Conservation (phyloP, 2,329 filamentous ascomycete species). For the Trichoderma oligosporum region DNA sequence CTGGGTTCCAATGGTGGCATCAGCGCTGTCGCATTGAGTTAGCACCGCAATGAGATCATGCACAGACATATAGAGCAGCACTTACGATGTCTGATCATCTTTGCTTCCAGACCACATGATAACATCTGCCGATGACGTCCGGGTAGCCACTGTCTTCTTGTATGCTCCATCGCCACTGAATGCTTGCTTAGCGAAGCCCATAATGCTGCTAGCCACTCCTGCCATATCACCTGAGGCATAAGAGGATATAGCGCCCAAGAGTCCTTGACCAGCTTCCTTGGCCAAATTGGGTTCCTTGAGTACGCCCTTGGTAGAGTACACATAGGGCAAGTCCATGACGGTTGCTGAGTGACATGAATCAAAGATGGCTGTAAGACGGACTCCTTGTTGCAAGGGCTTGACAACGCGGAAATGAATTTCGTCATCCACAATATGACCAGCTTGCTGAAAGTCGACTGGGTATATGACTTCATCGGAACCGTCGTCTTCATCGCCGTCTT, state of each 20-base stretch:
- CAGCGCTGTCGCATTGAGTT: slow-evolving; percentile 57
- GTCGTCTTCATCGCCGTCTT: slow-evolving; percentile 73
- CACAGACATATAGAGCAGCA: slow-evolving; percentile 6
- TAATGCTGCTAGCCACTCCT: slow-evolving; percentile 74
- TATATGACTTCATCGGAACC: slow-evolving; percentile 77
- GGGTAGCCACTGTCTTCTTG: slow-evolving; percentile 77
- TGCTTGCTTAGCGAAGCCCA: slow-evolving; percentile 83
- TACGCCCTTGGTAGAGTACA: slow-evolving; percentile 75
- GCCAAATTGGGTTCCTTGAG: slow-evolving; percentile 79
- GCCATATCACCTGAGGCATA: slow-evolving; percentile 82
- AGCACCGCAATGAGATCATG: slow-evolving; percentile 19
- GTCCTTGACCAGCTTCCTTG: slow-evolving; percentile 71
- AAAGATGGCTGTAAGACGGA: slow-evolving; percentile 79
- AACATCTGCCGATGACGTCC: slow-evolving; percentile 91
- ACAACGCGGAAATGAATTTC: slow-evolving; percentile 79
- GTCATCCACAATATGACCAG: slow-evolving; percentile 74
- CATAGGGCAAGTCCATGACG: slow-evolving; percentile 71
- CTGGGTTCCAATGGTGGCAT: slow-evolving; percentile 81
- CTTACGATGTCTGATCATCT: slow-evolving; percentile 81
- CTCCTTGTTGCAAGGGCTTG: slow-evolving; percentile 70
- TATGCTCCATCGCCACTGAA: slow-evolving; percentile 74
- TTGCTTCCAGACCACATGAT: slow-evolving; percentile 98
- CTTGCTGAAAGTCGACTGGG: slow-evolving; percentile 65
- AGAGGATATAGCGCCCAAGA: slow-evolving; percentile 68
- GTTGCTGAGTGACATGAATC: slow-evolving; percentile 79